A percentile compares a stretch with the other conserved stretches of the same genome.
These are phyloP conservation scores for Phytophthora crassamura DNA, from an alignment of 352 stramenopile species.

Conservation along the genomic window DNA sequence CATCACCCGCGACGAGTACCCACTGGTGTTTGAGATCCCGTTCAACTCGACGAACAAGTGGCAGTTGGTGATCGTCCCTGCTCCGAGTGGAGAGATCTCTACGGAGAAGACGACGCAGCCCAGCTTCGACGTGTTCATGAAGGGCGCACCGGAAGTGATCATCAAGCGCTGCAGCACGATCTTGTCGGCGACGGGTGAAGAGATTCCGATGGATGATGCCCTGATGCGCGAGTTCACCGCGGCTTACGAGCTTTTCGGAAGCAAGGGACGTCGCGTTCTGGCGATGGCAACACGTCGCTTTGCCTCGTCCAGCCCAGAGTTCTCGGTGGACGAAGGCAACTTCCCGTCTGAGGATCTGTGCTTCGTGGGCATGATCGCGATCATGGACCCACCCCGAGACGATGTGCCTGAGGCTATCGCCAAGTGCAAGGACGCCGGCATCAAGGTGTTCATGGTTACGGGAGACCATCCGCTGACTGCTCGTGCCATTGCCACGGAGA, in stretches of 20 bases:
- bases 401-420: conserved; percentile 77
- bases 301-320: conserved; percentile 13
- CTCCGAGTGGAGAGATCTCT: conserved; percentile 3
- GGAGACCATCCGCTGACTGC: conserved; percentile 89
- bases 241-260: conserved; percentile 54
- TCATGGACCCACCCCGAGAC: conserved; percentile 92
- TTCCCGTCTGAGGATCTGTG: conserved; percentile 47
- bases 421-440: conserved; percentile 82
- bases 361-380: conserved; percentile 92
- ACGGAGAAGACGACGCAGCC: conserved; percentile 16
- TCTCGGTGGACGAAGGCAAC: conserved; percentile 46
- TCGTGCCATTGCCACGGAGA: conserved; percentile 83
- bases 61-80: conserved; percentile 57
- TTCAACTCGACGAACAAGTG: conserved; percentile 82
- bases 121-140: conserved; percentile 82
- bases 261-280: conserved; percentile 55
- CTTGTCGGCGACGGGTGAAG: conserved; percentile 57
- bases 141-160: conserved; percentile 95
- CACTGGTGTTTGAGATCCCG: conserved; percentile 60
- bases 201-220: conserved; percentile 45
- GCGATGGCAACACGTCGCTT: conserved; percentile 51
- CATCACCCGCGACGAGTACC: conserved; percentile 44
- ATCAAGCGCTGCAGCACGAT: conserved; percentile 84
- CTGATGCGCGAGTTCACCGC: conserved; percentile 57
- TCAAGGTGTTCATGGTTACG: conserved; percentile 95